These are phyloP conservation scores for Xanthoconium stramineum DNA, from an alignment of 768 basidiomycete genomes.

Conservation along the genomic window DNA sequence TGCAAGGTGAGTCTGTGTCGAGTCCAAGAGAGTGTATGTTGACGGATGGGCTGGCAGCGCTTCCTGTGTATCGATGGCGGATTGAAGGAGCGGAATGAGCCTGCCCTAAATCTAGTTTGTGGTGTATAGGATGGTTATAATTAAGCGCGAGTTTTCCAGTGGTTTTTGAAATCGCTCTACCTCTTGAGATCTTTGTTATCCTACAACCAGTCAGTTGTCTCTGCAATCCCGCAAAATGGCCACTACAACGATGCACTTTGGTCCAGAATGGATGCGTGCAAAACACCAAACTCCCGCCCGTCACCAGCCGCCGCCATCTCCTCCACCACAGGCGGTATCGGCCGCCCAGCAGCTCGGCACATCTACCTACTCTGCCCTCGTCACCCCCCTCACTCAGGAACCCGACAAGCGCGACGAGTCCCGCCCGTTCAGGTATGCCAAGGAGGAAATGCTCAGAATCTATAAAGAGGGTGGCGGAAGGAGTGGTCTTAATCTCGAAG, in stretches of 20 bases:
- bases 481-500: slow-evolving; percentile 75
- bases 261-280: slow-evolving; percentile 90
- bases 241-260: slow-evolving; percentile 80
- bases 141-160: slow-evolving; percentile 26
- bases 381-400: slow-evolving; percentile 40
- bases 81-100: slow-evolving; percentile 40
- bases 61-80: slow-evolving; percentile 73
- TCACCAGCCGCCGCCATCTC: slow-evolving; percentile 55
- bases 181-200: neutral
- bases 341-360: slow-evolving; percentile 51
- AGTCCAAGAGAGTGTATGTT: neutral
- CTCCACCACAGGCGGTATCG: slow-evolving; percentile 46
- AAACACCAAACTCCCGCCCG: slow-evolving; percentile 60
- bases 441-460: slow-evolving; percentile 79
- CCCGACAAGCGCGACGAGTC: slow-evolving; percentile 59
- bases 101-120: slow-evolving; percentile 30
- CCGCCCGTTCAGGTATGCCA: slow-evolving; percentile 84
- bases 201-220: neutral
- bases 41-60: slow-evolving; percentile 37
- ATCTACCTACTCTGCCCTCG: slow-evolving; percentile 70
- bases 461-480: slow-evolving; percentile 77
- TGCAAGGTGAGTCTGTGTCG: slow-evolving; percentile 66
- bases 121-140: slow-evolving; percentile 13
- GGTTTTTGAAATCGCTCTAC: slow-evolving; percentile 17
- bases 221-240: slow-evolving; percentile 39